Evolutionary conservation across 371 early-diverging fungal species (phyloP).

Genomic region (Parasitella parasitica): DNA sequence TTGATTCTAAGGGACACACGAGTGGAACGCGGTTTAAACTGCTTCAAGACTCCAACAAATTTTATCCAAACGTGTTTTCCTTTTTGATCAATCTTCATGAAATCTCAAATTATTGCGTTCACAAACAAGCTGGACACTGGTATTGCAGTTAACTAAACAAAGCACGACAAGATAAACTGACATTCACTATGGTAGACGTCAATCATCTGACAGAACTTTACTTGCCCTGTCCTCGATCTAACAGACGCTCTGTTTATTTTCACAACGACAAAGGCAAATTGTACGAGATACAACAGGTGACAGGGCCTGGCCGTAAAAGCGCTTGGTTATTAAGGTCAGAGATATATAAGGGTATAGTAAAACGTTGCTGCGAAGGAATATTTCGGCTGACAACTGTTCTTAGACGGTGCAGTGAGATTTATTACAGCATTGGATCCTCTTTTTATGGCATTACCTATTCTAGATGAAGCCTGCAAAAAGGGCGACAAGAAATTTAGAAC

Average conservation of each 20-base stretch:
- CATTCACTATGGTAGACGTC: slow-evolving; percentile 10
- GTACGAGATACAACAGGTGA: slow-evolving; percentile 24
- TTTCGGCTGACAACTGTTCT: neutral
- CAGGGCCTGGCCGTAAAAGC: slow-evolving; percentile 24
- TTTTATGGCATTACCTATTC: slow-evolving; percentile 25
- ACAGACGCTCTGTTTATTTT: slow-evolving; percentile 20
- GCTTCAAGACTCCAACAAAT: neutral
- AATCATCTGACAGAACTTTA: slow-evolving; percentile 16
- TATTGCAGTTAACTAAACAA: too few relatives aligned
- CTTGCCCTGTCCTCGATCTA: slow-evolving; percentile 29
- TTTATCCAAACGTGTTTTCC: neutral
- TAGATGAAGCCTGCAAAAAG: slow-evolving; percentile 6
- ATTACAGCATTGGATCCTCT: slow-evolving; percentile 27
- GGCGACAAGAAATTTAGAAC: slow-evolving; percentile 4
- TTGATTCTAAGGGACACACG: too few relatives aligned
- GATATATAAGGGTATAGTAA: slow-evolving; percentile 16
- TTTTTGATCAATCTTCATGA: neutral
- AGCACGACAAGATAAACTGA: too few relatives aligned
- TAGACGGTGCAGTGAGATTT: slow-evolving; percentile 28
- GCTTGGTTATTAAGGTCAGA: slow-evolving; percentile 16
- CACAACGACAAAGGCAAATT: slow-evolving; percentile 13
- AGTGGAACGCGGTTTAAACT: neutral
- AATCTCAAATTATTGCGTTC: slow-evolving; percentile 19
- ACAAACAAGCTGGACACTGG: slow-evolving; percentile 19
- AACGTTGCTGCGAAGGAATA: neutral